Evolutionary conservation across 108 stramenopile genomes (phyloP), one percentile per base, ranked within the genome.

Genomic region (Skeletonema marinoi): DNA sequence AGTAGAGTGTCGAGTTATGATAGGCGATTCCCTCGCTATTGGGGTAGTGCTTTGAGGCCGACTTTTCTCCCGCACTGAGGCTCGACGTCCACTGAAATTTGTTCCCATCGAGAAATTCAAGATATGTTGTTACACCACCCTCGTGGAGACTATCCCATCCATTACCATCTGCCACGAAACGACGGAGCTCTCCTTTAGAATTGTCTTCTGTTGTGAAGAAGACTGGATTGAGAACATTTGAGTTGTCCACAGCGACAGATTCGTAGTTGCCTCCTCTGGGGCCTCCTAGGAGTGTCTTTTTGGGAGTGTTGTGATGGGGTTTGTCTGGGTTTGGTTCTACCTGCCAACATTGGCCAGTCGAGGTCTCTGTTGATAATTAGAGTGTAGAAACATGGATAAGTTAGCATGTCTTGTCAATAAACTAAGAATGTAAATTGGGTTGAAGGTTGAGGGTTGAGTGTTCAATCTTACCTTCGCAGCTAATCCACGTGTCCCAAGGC

Each of bases 131-230:
- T 3, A 38, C 62, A 3, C 72, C 72, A 51, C 21, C 31, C 13
- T 42, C 46, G 35, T 63, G 62, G 1, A 73, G 32, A 33, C 62
- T 17, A 35, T 64, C 36, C 44, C 60, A 73, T 46, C 30, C 60
- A 17, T 21, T 61, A 19, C 42, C 48, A 13, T 12, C 62, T 1
- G 29, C 64, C 17, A 58, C 69, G 48, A 74, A 77, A 66, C 30
- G 70, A 13, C 74, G 74, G 14, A 90, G 48, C 11, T 78, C 72
- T 32, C 90, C 88, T 1, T 39, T 65, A 8, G 35, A 19, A 54
- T 68, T 29, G 56, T 91, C 90, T 70, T 88, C 87, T 4, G 88
- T 88, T 3, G 83, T 73, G 70, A 82, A 91, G 62, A 86, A 89
- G 11, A 65, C 30, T 17, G 72, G 72, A 13, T 35, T 21, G 33